phyloP scores from a whole-genome alignment of 177 flowering plant species.

The Vitis hybrid region DNA sequence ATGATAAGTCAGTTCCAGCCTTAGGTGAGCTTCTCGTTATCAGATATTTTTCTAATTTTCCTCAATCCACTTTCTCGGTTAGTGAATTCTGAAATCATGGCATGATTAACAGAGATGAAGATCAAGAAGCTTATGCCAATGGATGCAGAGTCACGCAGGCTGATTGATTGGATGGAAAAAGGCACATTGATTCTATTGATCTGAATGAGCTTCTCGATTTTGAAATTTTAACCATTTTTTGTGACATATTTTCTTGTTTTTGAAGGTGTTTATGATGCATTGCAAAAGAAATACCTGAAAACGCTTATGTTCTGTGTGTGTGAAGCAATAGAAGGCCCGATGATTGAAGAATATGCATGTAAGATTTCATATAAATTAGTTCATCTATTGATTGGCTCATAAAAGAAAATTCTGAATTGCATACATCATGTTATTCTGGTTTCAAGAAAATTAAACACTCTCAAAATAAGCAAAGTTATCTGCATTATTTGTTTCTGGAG shows the following conservation, averaged over 20 bases:
- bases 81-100: not conserved
- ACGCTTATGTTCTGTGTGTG: conserved; percentile 86
- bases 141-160: conserved; percentile 91
- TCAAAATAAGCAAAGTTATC: too few species aligned
- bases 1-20: conserved; percentile 90
- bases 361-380: conserved; percentile 17
- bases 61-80: not conserved
- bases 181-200: conserved; percentile 30
- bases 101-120: conserved; percentile 69
- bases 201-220: not conserved
- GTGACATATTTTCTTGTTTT: not conserved
- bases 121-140: conserved; percentile 96
- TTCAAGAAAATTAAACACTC: too few species aligned
- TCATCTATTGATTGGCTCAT: not conserved
- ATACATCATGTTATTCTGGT: too few species aligned
- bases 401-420: too few species aligned
- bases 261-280: conserved; percentile 89
- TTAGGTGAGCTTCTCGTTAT: conserved; percentile 45
- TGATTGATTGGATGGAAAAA: conserved; percentile 99
- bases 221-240: not conserved
- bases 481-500: too few species aligned
- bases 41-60: not conserved
- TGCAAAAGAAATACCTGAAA: conserved; percentile 83
- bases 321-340: conserved; percentile 78
- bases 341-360: conserved; percentile 96